These are phyloP conservation scores for Sparassis latifolia DNA, from an alignment of 1,284 basidiomycete genomes.

Conservation along the genomic window DNA sequence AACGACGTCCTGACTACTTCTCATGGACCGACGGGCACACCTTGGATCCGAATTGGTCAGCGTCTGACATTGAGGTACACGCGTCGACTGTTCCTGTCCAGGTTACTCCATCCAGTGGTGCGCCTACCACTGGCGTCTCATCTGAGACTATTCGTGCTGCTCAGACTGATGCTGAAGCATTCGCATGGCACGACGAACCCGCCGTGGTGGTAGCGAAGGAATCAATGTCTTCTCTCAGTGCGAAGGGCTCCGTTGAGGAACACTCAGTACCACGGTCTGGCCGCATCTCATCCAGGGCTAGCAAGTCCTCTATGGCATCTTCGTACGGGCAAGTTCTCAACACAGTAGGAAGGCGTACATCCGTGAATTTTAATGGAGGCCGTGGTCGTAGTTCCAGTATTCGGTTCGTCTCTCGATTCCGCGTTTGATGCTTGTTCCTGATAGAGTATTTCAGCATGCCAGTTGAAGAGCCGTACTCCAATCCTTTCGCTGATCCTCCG, in stretches of 20 bases:
- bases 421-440: background rate
- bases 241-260: constrained; percentile 1
- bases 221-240: constrained; percentile 9
- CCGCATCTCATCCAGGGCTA: constrained; percentile 18
- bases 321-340: constrained; percentile 23
- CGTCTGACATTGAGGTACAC: constrained; percentile 2
- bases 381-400: constrained; percentile 24
- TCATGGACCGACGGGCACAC: constrained; percentile 16
- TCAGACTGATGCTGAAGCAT: constrained; percentile 10
- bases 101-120: background rate
- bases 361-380: constrained; percentile 14
- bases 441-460: constrained; percentile 16
- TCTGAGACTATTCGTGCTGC: background rate
- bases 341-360: constrained; percentile 10
- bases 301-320: constrained; percentile 23
- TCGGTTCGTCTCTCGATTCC: constrained; percentile 22
- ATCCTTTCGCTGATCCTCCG: constrained; percentile 29
- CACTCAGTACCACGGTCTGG: constrained; percentile 3
- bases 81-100: background rate
- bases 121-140: background rate
- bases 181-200: constrained; percentile 16
- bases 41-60: constrained; percentile 9
- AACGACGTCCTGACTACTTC: constrained; percentile 17
- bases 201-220: constrained; percentile 9
- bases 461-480: constrained; percentile 34